Conservation (phyloP, 2,329 filamentous ascomycete species). For the Alternaria solani region DNA sequence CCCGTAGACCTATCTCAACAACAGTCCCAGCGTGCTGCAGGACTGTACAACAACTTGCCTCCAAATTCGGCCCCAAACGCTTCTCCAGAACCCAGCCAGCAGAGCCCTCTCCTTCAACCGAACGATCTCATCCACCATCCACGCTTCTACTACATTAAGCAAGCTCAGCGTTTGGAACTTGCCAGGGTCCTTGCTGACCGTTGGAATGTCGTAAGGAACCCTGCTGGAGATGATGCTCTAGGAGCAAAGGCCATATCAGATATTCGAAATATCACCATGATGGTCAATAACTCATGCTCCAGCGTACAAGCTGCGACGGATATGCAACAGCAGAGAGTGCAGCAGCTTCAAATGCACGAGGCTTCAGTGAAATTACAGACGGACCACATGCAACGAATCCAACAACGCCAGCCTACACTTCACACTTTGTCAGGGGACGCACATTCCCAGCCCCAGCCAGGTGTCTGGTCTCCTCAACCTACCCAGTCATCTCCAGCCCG, state of each 20-base stretch:
- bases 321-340: neutral
- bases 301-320: neutral
- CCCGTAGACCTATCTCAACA: neutral
- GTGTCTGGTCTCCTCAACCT: neutral
- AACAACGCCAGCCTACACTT: neutral
- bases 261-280: neutral
- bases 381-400: neutral
- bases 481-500: neutral
- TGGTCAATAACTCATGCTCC: neutral
- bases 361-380: neutral
- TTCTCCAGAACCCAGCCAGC: neutral
- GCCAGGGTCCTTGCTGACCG: neutral
- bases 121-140: constrained; percentile 2
- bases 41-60: neutral
- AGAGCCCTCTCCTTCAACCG: neutral
- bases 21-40: neutral
- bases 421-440: neutral
- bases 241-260: neutral
- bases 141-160: neutral
- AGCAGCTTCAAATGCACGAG: neutral
- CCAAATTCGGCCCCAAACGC: neutral
- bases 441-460: neutral
- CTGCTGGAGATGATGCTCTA: neutral
- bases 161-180: neutral
- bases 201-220: neutral